Percentiles rank a stretch among this genome's conserved stretches.
phyloP scores from a whole-genome alignment of 2,329 filamentous ascomycete genomes.

The Aspergillus ochraceoroseus region DNA sequence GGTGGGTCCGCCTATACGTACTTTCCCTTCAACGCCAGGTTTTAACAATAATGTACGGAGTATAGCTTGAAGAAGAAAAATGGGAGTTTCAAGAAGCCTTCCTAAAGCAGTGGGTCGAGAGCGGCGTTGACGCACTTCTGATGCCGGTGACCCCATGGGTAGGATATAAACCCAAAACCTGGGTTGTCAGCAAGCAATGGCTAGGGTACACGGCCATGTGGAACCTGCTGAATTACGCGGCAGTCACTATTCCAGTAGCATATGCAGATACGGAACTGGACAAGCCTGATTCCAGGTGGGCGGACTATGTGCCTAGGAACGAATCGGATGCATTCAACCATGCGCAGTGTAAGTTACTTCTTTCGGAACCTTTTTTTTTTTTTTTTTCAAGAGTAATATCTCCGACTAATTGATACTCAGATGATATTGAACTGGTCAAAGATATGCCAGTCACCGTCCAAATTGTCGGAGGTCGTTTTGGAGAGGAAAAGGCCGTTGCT shows the following conservation, averaged over 20 bases:
- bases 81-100: conserved; percentile 19
- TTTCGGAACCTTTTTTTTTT: conserved; percentile 8
- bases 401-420: conserved; percentile 10
- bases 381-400: no score
- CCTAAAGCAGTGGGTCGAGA: conserved; percentile 25
- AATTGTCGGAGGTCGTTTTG: conserved; percentile 33
- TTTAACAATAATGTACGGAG: neutral
- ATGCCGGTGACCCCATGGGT: conserved; percentile 29
- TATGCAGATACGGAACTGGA: conserved; percentile 38
- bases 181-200: conserved; percentile 33
- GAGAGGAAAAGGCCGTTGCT: conserved; percentile 32
- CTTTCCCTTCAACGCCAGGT: neutral
- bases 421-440: conserved; percentile 30
- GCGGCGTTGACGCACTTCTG: conserved; percentile 30
- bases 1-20: conserved; percentile 7
- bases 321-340: conserved; percentile 48
- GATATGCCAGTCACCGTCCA: conserved; percentile 33
- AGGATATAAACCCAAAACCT: conserved; percentile 28
- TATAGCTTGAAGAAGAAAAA: conserved; percentile 23
- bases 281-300: conserved; percentile 34
- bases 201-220: conserved; percentile 35
- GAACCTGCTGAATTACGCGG: conserved; percentile 36
- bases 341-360: conserved; percentile 24
- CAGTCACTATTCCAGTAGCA: conserved; percentile 39
- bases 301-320: conserved; percentile 36